phyloP scores from a whole-genome alignment of 306 rosid genomes.

The Luffa acutangula region DNA sequence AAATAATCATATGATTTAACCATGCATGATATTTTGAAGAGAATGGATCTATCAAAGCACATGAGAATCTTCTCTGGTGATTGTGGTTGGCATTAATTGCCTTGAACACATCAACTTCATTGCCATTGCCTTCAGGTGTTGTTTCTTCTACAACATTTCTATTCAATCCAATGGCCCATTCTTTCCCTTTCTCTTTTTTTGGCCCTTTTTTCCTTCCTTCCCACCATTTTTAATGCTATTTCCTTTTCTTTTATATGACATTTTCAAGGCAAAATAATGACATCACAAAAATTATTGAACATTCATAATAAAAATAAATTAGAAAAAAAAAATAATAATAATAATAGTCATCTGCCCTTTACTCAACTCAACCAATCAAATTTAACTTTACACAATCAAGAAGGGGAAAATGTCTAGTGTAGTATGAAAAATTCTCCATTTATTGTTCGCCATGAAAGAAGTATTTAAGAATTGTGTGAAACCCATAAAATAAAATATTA shows the following conservation, averaged over 20 bases:
- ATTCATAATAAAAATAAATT: background rate
- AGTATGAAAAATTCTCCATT: too few relatives aligned
- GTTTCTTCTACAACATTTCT: background rate
- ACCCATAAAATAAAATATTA: too few relatives aligned
- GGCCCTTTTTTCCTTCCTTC: background rate
- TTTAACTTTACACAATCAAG: too few relatives aligned
- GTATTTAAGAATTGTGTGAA: too few relatives aligned
- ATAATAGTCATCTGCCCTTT: background rate
- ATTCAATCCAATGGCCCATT: background rate
- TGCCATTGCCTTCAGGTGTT: background rate
- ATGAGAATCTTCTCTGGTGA: background rate
- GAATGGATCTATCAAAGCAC: background rate
- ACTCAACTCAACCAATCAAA: background rate
- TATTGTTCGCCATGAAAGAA: too few relatives aligned
- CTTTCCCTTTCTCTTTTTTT: background rate
- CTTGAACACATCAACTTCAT: background rate
- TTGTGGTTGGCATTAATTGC: slow-evolving; percentile 1
- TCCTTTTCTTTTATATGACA: background rate
- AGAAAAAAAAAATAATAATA: too few relatives aligned
- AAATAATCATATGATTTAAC: background rate
- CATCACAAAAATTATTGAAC: background rate
- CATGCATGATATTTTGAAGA: background rate
- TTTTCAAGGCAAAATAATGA: background rate
- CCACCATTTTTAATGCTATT: background rate
- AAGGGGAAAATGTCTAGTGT: too few relatives aligned